These are phyloP conservation scores for Nicotiana tabacum DNA, from an alignment of 257 asterid species.

Conservation along the genomic window DNA sequence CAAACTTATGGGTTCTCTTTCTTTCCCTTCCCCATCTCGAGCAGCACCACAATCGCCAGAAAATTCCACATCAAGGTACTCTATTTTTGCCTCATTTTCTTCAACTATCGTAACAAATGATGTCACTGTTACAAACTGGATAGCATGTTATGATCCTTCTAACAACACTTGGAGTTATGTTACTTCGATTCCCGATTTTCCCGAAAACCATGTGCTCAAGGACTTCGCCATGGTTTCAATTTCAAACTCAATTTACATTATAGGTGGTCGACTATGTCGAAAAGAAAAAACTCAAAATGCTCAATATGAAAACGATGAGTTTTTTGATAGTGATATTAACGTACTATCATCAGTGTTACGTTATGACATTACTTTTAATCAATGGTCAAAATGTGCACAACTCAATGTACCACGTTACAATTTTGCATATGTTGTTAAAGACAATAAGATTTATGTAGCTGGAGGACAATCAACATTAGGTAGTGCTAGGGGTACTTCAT, in stretches of 20 bases:
- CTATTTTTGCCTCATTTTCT: constrained; percentile 31
- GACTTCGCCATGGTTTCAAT: constrained; percentile 38
- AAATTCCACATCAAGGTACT: constrained; percentile 7
- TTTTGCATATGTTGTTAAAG: constrained; percentile 40
- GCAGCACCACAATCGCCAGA: not conserved
- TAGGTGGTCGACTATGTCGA: constrained; percentile 38
- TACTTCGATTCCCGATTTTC: constrained; percentile 24
- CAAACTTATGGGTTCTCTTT: not conserved
- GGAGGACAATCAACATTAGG: constrained; percentile 37
- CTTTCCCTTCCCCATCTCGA: not conserved
- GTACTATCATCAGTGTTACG: constrained; percentile 27
- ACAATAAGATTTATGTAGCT: constrained; percentile 37
- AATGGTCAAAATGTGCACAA: constrained; percentile 35
- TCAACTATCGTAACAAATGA: constrained; percentile 11
- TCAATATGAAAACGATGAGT: not conserved
- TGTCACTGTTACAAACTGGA: constrained; percentile 24
- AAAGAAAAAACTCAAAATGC: constrained; percentile 13
- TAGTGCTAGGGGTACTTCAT: constrained; percentile 34
- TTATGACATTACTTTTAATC: constrained; percentile 15
- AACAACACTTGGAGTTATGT: constrained; percentile 22
- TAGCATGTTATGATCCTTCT: constrained; percentile 29
- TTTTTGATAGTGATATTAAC: constrained; percentile 15
- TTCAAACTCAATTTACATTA: constrained; percentile 25
- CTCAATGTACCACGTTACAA: constrained; percentile 38
- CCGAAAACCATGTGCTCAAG: constrained; percentile 29